Evolutionary conservation across 352 stramenopile species (phyloP).

Genomic region (Phytophthora megakarya): DNA sequence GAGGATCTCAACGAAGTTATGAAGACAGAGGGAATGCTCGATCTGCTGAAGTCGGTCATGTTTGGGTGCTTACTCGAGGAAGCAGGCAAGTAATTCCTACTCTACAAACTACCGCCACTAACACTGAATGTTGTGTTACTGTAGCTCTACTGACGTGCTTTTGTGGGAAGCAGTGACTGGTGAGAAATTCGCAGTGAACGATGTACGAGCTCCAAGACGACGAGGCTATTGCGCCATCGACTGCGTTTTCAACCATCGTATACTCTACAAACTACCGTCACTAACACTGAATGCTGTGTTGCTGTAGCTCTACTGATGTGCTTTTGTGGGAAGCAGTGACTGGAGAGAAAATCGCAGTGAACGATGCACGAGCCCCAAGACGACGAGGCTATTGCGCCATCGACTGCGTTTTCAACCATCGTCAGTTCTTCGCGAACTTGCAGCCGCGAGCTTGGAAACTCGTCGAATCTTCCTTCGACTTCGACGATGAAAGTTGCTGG

Average conservation of each 20-base stretch:
- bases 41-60: constrained; percentile 57
- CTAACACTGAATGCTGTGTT: no score
- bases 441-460: constrained; percentile 60
- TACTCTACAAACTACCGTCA: no score
- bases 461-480: constrained; percentile 50
- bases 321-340: constrained; percentile 81
- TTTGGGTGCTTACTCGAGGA: constrained; percentile 78
- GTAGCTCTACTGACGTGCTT: constrained; percentile 36
- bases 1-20: constrained; percentile 18
- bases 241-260: constrained; percentile 79
- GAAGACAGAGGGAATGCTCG: constrained; percentile 13
- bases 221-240: constrained; percentile 74
- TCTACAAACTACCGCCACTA: neutral
- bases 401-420: constrained; percentile 85
- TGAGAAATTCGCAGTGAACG: constrained; percentile 51
- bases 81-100: constrained; percentile 25
- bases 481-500: constrained; percentile 68
- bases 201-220: constrained; percentile 10
- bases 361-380: constrained; percentile 11
- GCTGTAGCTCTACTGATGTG: constrained; percentile 30
- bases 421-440: constrained; percentile 77
- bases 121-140: neutral
- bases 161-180: constrained; percentile 83
- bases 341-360: constrained; percentile 56
- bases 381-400: constrained; percentile 67